Evolutionary conservation across 495 filamentous ascomycete genomes (phyloP), one percentile per base, ranked within the genome.

Genomic region (Bryoglossum gracile): DNA sequence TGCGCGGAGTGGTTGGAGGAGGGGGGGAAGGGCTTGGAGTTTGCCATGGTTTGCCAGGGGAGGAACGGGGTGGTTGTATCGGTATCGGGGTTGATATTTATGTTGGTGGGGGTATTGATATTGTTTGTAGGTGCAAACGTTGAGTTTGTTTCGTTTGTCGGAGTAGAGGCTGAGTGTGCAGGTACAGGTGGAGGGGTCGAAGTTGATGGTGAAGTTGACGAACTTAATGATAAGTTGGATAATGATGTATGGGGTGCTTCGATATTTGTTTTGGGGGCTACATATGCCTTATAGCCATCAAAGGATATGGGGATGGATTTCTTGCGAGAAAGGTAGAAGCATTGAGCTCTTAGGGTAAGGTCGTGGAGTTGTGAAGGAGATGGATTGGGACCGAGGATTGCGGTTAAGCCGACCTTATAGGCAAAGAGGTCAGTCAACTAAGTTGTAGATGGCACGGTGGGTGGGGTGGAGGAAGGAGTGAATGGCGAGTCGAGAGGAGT

Each of bases 271-370:
- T 59, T 54, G 37, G 17, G 17, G 4, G 39, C 2, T 38, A 56
- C 13, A 21, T 57, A 57, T 13, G 47, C 25, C 46, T 59, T 62
- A 41, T 62, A 62, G 30, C 42, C 49, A 28, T 62, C 49, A 24
- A 54, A 62, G 33, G 59, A 50, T n/a, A 62, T 53, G 3, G 51
- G 43, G 5, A 54, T 48, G 14, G 26, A 19, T 28, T 52, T 59
- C 48, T 62, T 62, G 39, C 59, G 56, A 3, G 59, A 46, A 18
- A 56, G 66, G 60, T 72, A 75, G 61, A 70, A 75, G 53, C 69
- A 72, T 42, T 66, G 65, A 14, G 71, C 71, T 28, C 69, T 63
- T 35, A 72, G 54, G 8, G 66, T 69, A 17, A 75, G 51, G 22
- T 71, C 68, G 8, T 59, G 44, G 17, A 68, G 56, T 49, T 70